Percentiles rank a stretch among this genome's conserved stretches.
Evolutionary conservation across 108 stramenopile species (phyloP).

Genomic region (Seminavis robusta): DNA sequence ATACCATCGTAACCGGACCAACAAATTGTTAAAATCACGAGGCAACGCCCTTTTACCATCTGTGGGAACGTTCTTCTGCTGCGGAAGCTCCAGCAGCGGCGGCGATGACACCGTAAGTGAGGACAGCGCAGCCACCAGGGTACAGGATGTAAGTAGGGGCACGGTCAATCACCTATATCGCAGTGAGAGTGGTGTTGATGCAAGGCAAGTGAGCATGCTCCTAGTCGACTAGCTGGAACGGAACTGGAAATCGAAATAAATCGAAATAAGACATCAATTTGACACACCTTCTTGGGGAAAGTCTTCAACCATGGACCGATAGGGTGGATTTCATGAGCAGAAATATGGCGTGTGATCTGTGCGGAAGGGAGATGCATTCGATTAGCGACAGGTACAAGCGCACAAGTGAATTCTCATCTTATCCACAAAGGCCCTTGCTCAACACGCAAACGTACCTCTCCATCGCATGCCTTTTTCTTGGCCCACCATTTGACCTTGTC

Average conservation of each 20-base stretch:
- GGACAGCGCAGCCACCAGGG: constrained; percentile 19
- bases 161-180: constrained; percentile 25
- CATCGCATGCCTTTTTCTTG: too few relatives aligned
- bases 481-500: too few relatives aligned
- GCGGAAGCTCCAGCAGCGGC: constrained; percentile 13
- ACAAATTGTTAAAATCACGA: neutral
- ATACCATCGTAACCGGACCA: neutral
- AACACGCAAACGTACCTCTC: too few relatives aligned
- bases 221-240: neutral
- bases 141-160: constrained; percentile 36
- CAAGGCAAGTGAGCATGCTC: neutral
- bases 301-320: constrained; percentile 74
- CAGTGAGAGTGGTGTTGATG: neutral
- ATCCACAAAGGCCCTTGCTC: too few relatives aligned
- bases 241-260: too few relatives aligned
- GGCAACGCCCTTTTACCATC: constrained; percentile 17
- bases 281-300: constrained; percentile 63
- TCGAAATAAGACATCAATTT: constrained; percentile 5
- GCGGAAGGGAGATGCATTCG: too few relatives aligned
- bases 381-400: too few relatives aligned
- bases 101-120: constrained; percentile 29
- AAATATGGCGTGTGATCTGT: constrained; percentile 74
- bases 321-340: constrained; percentile 73
- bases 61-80: constrained; percentile 30
- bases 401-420: too few relatives aligned